These are phyloP conservation scores for Sporothrix globosa DNA, from an alignment of 2,329 filamentous ascomycete genomes.

Conservation along the genomic window DNA sequence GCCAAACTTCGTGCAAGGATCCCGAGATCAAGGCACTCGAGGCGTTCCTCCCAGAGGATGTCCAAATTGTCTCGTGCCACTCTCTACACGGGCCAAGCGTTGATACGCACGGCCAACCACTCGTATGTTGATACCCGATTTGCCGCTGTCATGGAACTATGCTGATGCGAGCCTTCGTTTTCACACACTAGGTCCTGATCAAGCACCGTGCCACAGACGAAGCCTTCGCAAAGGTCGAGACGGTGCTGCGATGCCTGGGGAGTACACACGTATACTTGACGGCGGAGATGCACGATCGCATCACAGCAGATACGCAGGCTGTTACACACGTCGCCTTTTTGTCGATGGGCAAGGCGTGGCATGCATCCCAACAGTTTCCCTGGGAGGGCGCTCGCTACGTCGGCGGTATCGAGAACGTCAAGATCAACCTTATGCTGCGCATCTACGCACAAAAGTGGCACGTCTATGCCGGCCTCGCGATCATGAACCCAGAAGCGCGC, in stretches of 20 bases:
- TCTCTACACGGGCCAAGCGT: conserved; percentile 93
- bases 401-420: conserved; percentile 97
- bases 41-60: conserved; percentile 80
- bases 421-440: conserved; percentile 95
- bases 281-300: conserved; percentile 87
- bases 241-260: conserved; percentile 77
- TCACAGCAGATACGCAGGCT: conserved; percentile 96
- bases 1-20: conserved; percentile 97
- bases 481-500: conserved; percentile 90
- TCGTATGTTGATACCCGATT: conserved; percentile 58
- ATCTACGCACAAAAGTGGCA: conserved; percentile 99
- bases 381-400: conserved; percentile 97
- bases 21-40: conserved; percentile 95
- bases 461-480: conserved; percentile 95
- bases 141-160: neutral
- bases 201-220: conserved; percentile 82
- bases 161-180: neutral
- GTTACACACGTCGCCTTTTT: conserved; percentile 97
- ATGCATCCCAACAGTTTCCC: conserved; percentile 90
- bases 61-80: conserved; percentile 93
- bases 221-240: conserved; percentile 76
- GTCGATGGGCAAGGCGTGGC: conserved; percentile 97
- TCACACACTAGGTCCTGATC: conserved; percentile 68
- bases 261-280: conserved; percentile 88
- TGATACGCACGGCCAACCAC: conserved; percentile 83